Conservation (phyloP, 805 yeast genomes). For the Schizosaccharomyces osmophilus region DNA sequence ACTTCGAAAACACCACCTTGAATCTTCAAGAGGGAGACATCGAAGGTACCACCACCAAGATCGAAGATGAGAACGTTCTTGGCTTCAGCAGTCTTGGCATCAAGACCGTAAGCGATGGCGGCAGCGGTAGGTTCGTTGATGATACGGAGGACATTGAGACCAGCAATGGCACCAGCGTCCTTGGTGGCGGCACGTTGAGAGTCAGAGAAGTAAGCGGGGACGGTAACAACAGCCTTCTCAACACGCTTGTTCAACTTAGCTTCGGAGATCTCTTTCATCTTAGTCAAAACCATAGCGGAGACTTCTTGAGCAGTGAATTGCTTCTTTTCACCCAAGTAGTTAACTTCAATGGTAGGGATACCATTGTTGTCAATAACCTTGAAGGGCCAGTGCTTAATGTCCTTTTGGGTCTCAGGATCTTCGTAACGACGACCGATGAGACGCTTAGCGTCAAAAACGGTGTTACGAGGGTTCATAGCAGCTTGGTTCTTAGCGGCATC, state of each 20-base stretch:
- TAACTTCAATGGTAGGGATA: conserved; percentile 62
- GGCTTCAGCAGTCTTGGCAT: conserved; percentile 63
- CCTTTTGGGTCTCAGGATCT: conserved; percentile 67
- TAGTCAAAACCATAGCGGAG: conserved; percentile 72
- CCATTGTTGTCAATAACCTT: conserved; percentile 35
- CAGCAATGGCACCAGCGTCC: conserved; percentile 74
- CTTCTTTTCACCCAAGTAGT: conserved; percentile 65
- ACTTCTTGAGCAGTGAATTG: conserved; percentile 84
- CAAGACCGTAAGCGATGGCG: conserved; percentile 90
- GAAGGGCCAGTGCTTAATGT: conserved; percentile 85
- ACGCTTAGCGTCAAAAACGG: conserved; percentile 52
- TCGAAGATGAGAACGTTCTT: conserved; percentile 79
- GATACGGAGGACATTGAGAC: conserved; percentile 61
- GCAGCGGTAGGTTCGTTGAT: conserved; percentile 90
- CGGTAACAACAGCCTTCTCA: conserved; percentile 66
- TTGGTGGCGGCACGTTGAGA: conserved; percentile 78
- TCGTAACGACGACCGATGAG: conserved; percentile 75
- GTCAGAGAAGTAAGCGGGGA: conserved; percentile 74
- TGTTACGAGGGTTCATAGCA: conserved; percentile 63
- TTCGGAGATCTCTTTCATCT: conserved; percentile 74
- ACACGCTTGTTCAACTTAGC: conserved; percentile 57
- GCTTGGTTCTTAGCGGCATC: conserved; percentile 97
- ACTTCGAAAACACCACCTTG: conserved; percentile 94
- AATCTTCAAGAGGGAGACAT: conserved; percentile 74
- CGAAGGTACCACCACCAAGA: conserved; percentile 95